Base-by-base conservation (phyloP, 202 grass and related monocot species). In the Digitaria exilis region DNA sequence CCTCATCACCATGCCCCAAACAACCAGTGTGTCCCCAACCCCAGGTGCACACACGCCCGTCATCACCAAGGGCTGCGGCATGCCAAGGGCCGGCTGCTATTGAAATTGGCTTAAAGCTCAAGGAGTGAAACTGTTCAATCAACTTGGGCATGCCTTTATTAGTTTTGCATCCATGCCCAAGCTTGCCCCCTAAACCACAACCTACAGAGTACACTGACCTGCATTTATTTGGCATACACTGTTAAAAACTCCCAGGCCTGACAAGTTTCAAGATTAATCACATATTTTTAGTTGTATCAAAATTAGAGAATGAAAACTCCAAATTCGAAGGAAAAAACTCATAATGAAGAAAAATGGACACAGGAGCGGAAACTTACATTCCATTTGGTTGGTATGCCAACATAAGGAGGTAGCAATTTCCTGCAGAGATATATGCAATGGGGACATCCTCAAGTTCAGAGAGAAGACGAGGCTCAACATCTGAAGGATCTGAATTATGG, bases 181-280 rank as follows among this genome's bases (percentile, higher is more conserved):
- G 92, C 71, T 94, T 94, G 62, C 92, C 92, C 59, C 92, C 92
- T 78, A 92, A 80, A 62, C 92, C 92, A 88, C 92, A 94, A 8
- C 92, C 92, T 43, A 94, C 59, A 50, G 92, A 92, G 63, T 94
- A 94, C n/a, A 94, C 89, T 52, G 89, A 90, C 89, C 92, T 94
- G 89, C 77, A 83, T 25, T 67, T 85, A 17, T 60, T 29, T 4
- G 2, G 11, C 5, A 60, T 59, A 7, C 6, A 29, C 5, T 50
- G 14, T 73, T 73, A 50, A 73, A 49, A 32, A 50, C 29, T 12
- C 24, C 6, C 4, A 50, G 29, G 15, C 61, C 24, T 8, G 5
- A 50, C 32, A 77, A 50, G 6, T 35, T 24, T 65, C 18, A 17
- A 35, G 6, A 48, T 65, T 19, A 78, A n/a, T 16, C 29, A 35